Conservation (phyloP, 768 basidiomycete genomes). For the Kwoniella europaea region DNA sequence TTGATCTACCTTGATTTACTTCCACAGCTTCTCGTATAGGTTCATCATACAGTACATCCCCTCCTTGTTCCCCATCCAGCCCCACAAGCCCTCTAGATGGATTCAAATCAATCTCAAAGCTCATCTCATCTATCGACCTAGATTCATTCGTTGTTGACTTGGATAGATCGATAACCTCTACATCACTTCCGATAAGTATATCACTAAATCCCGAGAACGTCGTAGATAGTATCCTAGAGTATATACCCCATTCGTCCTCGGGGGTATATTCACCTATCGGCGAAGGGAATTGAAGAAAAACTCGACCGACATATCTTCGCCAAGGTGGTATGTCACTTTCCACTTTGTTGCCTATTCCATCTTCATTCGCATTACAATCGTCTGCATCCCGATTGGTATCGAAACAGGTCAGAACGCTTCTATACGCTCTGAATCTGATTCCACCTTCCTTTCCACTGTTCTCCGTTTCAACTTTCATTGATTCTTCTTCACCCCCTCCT, state of each 20-base stretch:
- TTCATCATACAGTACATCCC: conserved; percentile 27
- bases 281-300: conserved; percentile 37
- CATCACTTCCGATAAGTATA: conserved; percentile 27
- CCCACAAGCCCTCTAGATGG: background rate
- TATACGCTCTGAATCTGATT: background rate
- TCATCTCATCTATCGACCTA: conserved; percentile 5
- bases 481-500: conserved; percentile 5
- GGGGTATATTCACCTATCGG: conserved; percentile 35
- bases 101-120: conserved; percentile 15
- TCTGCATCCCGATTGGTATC: background rate
- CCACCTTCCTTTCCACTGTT: background rate
- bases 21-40: background rate
- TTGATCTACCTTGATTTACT: background rate
- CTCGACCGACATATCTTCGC: conserved; percentile 31
- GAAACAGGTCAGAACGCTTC: background rate
- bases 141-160: conserved; percentile 7
- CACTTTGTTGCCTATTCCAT: background rate
- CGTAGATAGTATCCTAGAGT: conserved; percentile 17
- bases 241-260: conserved; percentile 22
- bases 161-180: conserved; percentile 20
- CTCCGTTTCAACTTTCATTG: background rate
- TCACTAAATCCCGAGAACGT: conserved; percentile 33
- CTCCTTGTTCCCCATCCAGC: background rate
- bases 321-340: conserved; percentile 29
- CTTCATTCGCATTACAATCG: background rate